Base-by-base conservation (phyloP, 1,139 yeast genomes). In the Magnusiomyces suaveolens region DNA sequence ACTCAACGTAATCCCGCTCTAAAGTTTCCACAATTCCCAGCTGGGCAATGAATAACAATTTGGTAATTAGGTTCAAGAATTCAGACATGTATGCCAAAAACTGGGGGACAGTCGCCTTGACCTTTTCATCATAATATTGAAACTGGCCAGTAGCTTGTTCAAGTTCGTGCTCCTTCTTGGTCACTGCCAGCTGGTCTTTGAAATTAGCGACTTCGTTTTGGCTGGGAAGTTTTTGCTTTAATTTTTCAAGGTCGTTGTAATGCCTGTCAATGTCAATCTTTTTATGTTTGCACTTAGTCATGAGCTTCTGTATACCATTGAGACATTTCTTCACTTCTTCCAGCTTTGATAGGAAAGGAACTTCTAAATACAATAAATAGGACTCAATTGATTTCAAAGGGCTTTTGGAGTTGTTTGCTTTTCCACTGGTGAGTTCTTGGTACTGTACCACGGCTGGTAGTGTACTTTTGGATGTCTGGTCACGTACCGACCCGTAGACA, bases 21-120 rank as follows among this genome's bases (percentile, higher is more conserved):
- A 59, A 53, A 10, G 64, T 59, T 52, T 64, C 63, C 47, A 63
- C 52, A 16, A 66, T 60, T 33, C 60, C 56, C 43, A 65, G 58
- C 54, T 69, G 66, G 3, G 67, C 62, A 52, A 66, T 57, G 48
- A 64, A 68, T 39, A 71, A 55, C 46, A 62, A 62, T 24, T 71
- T 55, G 0, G 72, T 62, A 50, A 71, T 60, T 3, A 68, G 79
- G 52, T 69, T 68, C 20, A 80, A 67, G 59, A 80, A 79, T 63
- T 81, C 84, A 38, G 80, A 80, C 55, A 80, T 64, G 46, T 74
- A 69, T 6, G 72, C 65, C 52, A 78, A 64, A 2, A 76, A 68
- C 56, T 75, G 77, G 1, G 85, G 85, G 24, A 80, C 68, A 1
- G 71, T 62, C 3, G 72, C 60, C 57, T 72, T 71, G 36, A 75